phyloP scores from a whole-genome alignment of 192 early-diverging fungal genomes.

The Coemansia sp. region DNA sequence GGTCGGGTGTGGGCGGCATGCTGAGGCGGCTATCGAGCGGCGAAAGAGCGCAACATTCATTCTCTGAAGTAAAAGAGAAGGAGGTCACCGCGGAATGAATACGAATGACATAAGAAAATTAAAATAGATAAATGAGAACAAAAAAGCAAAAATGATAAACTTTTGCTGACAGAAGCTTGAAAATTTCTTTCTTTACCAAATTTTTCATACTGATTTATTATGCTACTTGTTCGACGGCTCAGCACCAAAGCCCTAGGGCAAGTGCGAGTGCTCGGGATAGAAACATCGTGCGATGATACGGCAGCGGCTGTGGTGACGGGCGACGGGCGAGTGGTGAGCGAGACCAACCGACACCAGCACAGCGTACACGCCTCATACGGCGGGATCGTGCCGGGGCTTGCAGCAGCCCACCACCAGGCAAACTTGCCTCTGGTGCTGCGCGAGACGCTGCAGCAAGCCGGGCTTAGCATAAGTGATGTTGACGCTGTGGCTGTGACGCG shows the following conservation, averaged over 20 bases:
- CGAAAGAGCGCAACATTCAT: constrained; percentile 9
- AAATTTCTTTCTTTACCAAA: neutral
- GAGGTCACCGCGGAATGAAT: constrained; percentile 2
- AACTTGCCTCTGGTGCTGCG: constrained; percentile 64
- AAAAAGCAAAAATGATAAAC: neutral
- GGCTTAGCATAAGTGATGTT: constrained; percentile 54
- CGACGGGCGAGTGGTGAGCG: constrained; percentile 62
- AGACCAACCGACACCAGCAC: constrained; percentile 64
- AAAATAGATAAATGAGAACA: neutral
- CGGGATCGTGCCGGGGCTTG: constrained; percentile 72
- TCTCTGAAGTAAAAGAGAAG: constrained; percentile 1
- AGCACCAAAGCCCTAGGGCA: neutral
- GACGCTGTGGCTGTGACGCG: constrained; percentile 77
- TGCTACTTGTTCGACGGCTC: neutral
- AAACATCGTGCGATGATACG: constrained; percentile 82
- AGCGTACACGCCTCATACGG: constrained; percentile 69
- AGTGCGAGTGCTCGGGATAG: constrained; percentile 61
- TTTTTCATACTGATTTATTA: neutral
- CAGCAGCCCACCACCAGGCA: constrained; percentile 64
- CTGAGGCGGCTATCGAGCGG: neutral
- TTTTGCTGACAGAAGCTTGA: neutral
- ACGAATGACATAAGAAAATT: neutral
- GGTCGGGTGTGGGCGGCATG: neutral
- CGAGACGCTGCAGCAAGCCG: constrained; percentile 59
- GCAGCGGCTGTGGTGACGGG: constrained; percentile 70